These are phyloP conservation scores for Malassezia brasiliensis DNA, from an alignment of 1,284 basidiomycete species.

Conservation along the genomic window DNA sequence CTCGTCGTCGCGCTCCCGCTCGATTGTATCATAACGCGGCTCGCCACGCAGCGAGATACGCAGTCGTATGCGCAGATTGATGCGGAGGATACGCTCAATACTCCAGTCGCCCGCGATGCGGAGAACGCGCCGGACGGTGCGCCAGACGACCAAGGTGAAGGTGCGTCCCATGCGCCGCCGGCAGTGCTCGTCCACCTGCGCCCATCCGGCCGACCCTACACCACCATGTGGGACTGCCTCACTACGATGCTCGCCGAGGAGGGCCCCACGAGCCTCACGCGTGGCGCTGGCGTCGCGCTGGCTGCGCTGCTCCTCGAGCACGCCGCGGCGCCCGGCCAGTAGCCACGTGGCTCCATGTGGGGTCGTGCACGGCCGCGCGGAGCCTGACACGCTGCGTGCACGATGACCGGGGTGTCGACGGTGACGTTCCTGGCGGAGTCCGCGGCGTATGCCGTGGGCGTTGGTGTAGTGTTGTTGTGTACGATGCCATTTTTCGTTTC, in stretches of 20 bases:
- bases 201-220: constrained; percentile 28
- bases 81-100: not conserved
- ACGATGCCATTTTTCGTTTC: constrained; percentile 34
- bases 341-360: not conserved
- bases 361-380: not conserved
- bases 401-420: no score
- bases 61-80: not conserved
- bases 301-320: not conserved
- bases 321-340: not conserved
- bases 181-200: constrained; percentile 15
- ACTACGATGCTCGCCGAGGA: constrained; percentile 44
- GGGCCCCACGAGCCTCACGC: constrained; percentile 37
- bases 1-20: constrained; percentile 36
- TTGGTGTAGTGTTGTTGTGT: not conserved
- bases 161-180: constrained; percentile 27
- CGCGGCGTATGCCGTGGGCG: not conserved
- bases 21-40: constrained; percentile 38
- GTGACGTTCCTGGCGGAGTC: not conserved
- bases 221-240: constrained; percentile 35
- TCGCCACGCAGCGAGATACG: constrained; percentile 29
- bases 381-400: no score
- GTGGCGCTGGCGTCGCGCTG: constrained; percentile 20
- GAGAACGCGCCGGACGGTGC: constrained; percentile 3
- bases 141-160: not conserved
- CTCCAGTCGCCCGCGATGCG: not conserved